Percentiles rank a stretch among this genome's conserved stretches.
These are phyloP conservation scores for Drechslerella dactyloides DNA, from an alignment of 2,329 filamentous ascomycete species.

Conservation along the genomic window DNA sequence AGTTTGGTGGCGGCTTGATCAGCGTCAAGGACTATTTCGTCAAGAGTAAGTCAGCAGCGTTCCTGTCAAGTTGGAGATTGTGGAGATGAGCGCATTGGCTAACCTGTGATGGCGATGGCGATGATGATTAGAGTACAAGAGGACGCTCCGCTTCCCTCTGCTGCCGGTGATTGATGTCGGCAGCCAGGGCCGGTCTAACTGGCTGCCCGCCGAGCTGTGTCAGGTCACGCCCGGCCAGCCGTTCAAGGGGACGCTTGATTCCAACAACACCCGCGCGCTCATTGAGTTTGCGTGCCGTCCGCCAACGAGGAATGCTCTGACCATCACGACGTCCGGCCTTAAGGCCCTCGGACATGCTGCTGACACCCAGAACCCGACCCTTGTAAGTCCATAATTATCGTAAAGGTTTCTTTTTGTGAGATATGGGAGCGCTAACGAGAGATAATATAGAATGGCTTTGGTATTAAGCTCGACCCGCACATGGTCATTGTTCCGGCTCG, in stretches of 20 bases:
- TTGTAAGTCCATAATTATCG: slow-evolving; percentile 43
- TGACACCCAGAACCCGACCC: slow-evolving; percentile 56
- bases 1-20: slow-evolving; percentile 56
- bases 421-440: background rate
- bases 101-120: background rate
- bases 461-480: slow-evolving; percentile 66
- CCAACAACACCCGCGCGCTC: slow-evolving; percentile 71
- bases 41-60: slow-evolving; percentile 56
- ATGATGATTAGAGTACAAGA: slow-evolving; percentile 56
- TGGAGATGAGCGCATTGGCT: background rate
- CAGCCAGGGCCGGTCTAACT: slow-evolving; percentile 63
- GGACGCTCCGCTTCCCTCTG: slow-evolving; percentile 58
- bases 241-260: slow-evolving; percentile 66
- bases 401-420: too few species aligned
- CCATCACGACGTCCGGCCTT: slow-evolving; percentile 68
- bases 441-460: slow-evolving; percentile 63
- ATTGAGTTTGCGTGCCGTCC: slow-evolving; percentile 73
- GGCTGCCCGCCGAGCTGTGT: slow-evolving; percentile 72
- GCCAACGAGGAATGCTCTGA: slow-evolving; percentile 71
- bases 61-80: background rate
- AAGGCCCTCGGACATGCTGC: slow-evolving; percentile 66
- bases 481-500: slow-evolving; percentile 77
- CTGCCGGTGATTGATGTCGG: slow-evolving; percentile 70
- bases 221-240: slow-evolving; percentile 70
- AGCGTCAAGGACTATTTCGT: slow-evolving; percentile 64